Percentiles rank a stretch among this genome's conserved stretches.
These are phyloP conservation scores for Pyrenophora graminea DNA, from an alignment of 2,329 filamentous ascomycete species.

Conservation along the genomic window DNA sequence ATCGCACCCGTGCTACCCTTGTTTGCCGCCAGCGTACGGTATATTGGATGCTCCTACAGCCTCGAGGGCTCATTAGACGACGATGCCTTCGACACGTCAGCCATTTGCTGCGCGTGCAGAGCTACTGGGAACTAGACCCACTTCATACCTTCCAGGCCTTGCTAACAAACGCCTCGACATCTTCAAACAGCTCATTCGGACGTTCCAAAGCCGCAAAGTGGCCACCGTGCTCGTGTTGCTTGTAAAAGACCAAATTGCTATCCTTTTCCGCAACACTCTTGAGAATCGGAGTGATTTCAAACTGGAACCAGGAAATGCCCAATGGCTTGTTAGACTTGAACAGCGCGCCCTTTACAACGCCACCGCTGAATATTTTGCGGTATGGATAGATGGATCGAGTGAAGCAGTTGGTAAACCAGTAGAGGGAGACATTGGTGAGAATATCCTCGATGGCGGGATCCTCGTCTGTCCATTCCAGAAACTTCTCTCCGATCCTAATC, in stretches of 20 bases:
- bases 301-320: constrained; percentile 52
- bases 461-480: constrained; percentile 59
- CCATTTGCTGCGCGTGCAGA: not conserved
- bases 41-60: not conserved
- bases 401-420: constrained; percentile 58
- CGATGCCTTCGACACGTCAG: constrained; percentile 1
- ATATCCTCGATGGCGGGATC: constrained; percentile 49
- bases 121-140: not conserved
- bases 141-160: constrained; percentile 43
- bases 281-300: constrained; percentile 48
- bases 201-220: constrained; percentile 60
- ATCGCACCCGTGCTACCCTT: not conserved
- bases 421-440: constrained; percentile 58
- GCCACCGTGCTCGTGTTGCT: constrained; percentile 53
- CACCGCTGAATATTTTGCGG: constrained; percentile 33
- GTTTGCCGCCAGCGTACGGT: too few species aligned
- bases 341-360: not conserved
- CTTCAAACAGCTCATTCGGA: constrained; percentile 49
- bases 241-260: constrained; percentile 47
- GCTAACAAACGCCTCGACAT: constrained; percentile 53
- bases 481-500: constrained; percentile 60
- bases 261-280: constrained; percentile 45
- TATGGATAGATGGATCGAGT: constrained; percentile 58
- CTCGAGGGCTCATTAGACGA: not conserved
- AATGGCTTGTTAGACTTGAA: constrained; percentile 43